Conservation (phyloP, 192 early-diverging fungal species). For the Radiomyces spectabilis region DNA sequence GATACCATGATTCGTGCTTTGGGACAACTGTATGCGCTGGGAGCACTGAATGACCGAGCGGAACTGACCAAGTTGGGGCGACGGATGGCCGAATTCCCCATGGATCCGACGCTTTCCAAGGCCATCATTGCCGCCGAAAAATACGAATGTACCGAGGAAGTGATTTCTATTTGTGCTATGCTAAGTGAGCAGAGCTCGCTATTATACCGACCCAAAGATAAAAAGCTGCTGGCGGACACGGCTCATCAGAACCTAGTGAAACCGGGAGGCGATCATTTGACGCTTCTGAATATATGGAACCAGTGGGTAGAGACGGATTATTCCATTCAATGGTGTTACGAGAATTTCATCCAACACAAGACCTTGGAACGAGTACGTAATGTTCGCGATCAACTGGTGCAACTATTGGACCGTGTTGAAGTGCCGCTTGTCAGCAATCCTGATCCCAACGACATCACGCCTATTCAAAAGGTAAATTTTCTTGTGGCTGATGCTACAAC, state of each 20-base stretch:
- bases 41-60: constrained; percentile 86
- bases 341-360: constrained; percentile 93
- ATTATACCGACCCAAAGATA: constrained; percentile 86
- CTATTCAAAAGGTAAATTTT: constrained; percentile 76
- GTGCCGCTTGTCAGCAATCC: constrained; percentile 74
- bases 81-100: constrained; percentile 97
- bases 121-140: constrained; percentile 87
- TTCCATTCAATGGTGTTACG: constrained; percentile 92
- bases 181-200: constrained; percentile 75
- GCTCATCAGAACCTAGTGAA: constrained; percentile 83
- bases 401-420: constrained; percentile 88
- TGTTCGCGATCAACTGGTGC: constrained; percentile 89
- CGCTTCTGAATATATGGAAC: constrained; percentile 89
- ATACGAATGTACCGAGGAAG: constrained; percentile 89
- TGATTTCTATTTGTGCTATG: constrained; percentile 91
- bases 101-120: constrained; percentile 94
- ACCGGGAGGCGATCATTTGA: constrained; percentile 93
- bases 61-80: constrained; percentile 94
- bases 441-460: constrained; percentile 76
- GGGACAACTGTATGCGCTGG: constrained; percentile 86
- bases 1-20: constrained; percentile 89
- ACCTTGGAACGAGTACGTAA: constrained; percentile 87
- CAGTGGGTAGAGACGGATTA: constrained; percentile 86
- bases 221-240: constrained; percentile 88
- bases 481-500: too few species aligned